These are phyloP conservation scores for Fusarium devonianum DNA, from an alignment of 2,329 filamentous ascomycete genomes.

Conservation along the genomic window DNA sequence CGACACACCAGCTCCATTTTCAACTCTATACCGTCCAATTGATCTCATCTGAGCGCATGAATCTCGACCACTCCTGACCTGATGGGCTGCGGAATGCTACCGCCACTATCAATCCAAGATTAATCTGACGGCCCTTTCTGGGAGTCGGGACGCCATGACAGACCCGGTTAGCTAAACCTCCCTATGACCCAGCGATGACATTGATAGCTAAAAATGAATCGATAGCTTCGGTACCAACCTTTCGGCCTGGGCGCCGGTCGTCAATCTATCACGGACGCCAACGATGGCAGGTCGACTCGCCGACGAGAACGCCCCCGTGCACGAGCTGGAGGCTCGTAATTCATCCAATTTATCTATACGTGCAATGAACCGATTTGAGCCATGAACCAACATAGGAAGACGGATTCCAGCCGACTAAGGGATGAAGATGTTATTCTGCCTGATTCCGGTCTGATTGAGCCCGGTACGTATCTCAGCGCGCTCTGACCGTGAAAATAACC, in stretches of 20 bases:
- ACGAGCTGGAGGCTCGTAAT: background rate
- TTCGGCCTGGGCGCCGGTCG: slow-evolving; percentile 14
- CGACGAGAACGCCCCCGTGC: slow-evolving; percentile 13
- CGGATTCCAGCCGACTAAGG: slow-evolving; percentile 12
- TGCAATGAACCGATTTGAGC: background rate
- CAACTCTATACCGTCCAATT: slow-evolving; percentile 11
- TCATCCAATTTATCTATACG: background rate
- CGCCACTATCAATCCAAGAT: slow-evolving; percentile 38
- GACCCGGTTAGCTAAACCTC: slow-evolving; percentile 21
- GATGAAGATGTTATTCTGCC: slow-evolving; percentile 19
- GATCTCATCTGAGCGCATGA: slow-evolving; percentile 20
- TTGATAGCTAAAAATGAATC: slow-evolving; percentile 28
- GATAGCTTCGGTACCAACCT: slow-evolving; percentile 30
- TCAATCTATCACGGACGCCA: slow-evolving; percentile 4
- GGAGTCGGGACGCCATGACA: slow-evolving; percentile 32
- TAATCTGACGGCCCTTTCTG: slow-evolving; percentile 39
- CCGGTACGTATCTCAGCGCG: slow-evolving; percentile 4
- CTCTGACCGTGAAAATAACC: slow-evolving; percentile 25
- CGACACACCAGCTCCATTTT: slow-evolving; percentile 1
- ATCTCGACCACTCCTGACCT: slow-evolving; percentile 34
- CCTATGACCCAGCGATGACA: slow-evolving; percentile 16
- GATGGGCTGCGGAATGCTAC: slow-evolving; percentile 43
- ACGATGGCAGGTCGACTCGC: slow-evolving; percentile 10
- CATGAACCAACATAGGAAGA: slow-evolving; percentile 8
- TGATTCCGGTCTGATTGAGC: background rate